A percentile compares a stretch with the other conserved stretches of the same genome.
Evolutionary conservation across 495 filamentous ascomycete genomes (phyloP).

Genomic region (Neurospora sp.): DNA sequence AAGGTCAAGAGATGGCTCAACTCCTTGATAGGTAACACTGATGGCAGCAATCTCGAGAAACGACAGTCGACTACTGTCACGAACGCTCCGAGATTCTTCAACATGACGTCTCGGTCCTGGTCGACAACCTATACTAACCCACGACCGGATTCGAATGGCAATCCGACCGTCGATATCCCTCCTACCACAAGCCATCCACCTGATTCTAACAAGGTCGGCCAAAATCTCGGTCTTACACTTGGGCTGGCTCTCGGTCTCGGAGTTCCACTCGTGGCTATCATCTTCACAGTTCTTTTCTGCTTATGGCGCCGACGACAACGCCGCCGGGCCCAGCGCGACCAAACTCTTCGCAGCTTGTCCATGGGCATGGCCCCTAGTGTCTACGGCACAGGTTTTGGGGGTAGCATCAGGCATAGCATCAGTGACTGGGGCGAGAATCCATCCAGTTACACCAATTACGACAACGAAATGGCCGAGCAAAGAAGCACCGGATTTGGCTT

Average conservation of each 20-base stretch:
- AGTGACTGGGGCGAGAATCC: constrained; percentile 1
- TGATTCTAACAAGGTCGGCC: background rate
- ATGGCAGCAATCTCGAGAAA: constrained; percentile 1
- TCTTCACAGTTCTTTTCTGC: constrained; percentile 40
- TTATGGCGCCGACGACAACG: constrained; percentile 45
- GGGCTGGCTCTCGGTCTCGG: constrained; percentile 65
- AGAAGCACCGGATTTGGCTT: constrained; percentile 6
- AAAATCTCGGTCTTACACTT: constrained; percentile 43
- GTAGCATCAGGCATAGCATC: constrained; percentile 15
- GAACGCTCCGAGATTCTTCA: constrained; percentile 56
- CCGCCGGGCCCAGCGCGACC: constrained; percentile 25
- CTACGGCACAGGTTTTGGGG: constrained; percentile 5
- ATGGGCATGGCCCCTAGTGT: constrained; percentile 20
- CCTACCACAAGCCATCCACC: background rate
- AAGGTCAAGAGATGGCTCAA: background rate
- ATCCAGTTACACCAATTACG: constrained; percentile 8
- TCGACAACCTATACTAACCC: constrained; percentile 57
- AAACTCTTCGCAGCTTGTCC: constrained; percentile 27
- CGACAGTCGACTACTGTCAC: constrained; percentile 26
- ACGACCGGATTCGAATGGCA: background rate
- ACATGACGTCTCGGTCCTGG: constrained; percentile 68
- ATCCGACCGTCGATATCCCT: background rate
- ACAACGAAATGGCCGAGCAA: constrained; percentile 43
- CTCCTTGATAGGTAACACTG: background rate
- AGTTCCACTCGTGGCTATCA: constrained; percentile 48